Base-by-base conservation (phyloP, 176 grass and related monocot species). In the Zea luxurians region DNA sequence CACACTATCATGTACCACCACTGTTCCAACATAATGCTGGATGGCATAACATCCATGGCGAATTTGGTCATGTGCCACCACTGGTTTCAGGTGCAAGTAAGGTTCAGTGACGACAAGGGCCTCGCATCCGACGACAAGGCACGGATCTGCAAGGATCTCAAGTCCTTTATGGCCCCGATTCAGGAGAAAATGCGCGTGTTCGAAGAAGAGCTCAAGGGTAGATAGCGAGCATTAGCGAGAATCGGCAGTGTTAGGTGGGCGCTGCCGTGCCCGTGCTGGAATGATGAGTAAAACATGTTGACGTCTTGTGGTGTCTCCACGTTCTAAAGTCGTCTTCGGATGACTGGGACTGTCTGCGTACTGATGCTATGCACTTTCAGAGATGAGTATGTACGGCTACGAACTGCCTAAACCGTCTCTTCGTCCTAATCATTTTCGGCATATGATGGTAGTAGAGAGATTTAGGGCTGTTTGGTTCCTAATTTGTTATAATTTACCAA, bases 121-220 rank as follows among this genome's bases (percentile, higher is more conserved):
- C 83, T 94, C 0, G 48, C 46, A 78, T 75, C 66, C 0, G 57
- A 83, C 0, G 86, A 92, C 71, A 90, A 89, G 74, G 90, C 36
- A 34, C 76, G 60, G 85, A 89, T 99, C 3, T 65, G 80, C 82
- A 94, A 87, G 81, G 96, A 95, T 83, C 17, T 99, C 65, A 85
- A 78, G 54, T 78, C 66, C n/a, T 99, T 99, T 63, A 52, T 99
- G 35, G 13, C 71, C 0, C 89, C 89, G 4, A 89, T 95, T 45
- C 78, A 86, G 58, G 80, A 95, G 78, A 92, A 89, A 38, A 53
- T 99, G 54, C 37, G n/a, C 15, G 2, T 40, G 0, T 99, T 99
- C 8, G 92, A 99, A 78, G 85, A 89, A 76, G 96, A 99, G 85
- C 80, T 95, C 45, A 92, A 99, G 77, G 92, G 86, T 76, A 90